Evolutionary conservation across 2,329 filamentous ascomycete genomes (phyloP), one percentile per base, ranked within the genome.

Genomic region (Xylariaceae sp.): DNA sequence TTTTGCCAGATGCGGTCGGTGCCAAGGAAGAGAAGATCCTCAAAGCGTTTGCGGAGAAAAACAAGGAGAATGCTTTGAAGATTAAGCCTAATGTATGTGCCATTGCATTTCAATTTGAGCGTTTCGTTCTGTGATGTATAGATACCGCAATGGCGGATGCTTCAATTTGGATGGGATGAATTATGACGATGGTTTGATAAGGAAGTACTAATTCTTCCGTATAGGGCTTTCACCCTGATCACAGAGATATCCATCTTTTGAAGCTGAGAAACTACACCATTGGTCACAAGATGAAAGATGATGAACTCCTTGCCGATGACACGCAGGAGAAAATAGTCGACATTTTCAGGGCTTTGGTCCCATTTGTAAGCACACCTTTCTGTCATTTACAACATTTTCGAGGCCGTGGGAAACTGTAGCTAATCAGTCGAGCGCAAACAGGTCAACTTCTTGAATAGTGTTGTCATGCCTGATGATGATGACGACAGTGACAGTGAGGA

Each of bases 261-360:
- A 87, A 90, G 60, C 75, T 96, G 62, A 80, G 84, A 53, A 94
- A 85, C 66, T 96, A 87, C 66, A 91, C 87, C 0, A 70, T 95
- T 18, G 78, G 82, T 35, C 83, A 76, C 51, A 82, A 82, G 63
- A 69, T 96, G 33, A 66, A 76, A 11, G 89, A 91, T 60, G 68
- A 75, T 10, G 74, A 88, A 42, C 75, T 95, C 17, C 73, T 83
- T 33, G 75, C 76, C 41, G 71, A 79, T 42, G 73, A 82, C 61
- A 82, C 81, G 14, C 78, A 90, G 68, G 78, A 83, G 30, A 80
- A 79, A 61, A 76, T 96, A 45, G 74, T 76, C 45, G 75, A 79
- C 36, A 70, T 90, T 18, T 72, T 96, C 56, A 73, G 75, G 31
- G 76, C 81, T 45, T 80, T 96, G 78, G 82, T 83, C 54, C 85